phyloP scores from a whole-genome alignment of 1,284 basidiomycete genomes.

The Tylopilus orsonianus region DNA sequence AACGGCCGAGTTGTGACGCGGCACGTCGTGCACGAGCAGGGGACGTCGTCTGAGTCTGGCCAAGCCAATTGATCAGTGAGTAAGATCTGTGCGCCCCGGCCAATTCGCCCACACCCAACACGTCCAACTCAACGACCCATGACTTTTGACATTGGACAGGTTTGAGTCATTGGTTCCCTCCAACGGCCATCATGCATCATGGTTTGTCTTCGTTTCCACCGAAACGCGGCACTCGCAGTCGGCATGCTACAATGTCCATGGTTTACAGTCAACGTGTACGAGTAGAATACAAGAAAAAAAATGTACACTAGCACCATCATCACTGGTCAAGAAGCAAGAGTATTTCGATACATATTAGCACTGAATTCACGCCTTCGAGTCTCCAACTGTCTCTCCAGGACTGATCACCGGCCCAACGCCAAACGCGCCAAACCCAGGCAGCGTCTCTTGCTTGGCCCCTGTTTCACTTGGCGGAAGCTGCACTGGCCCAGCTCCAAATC shows the following conservation, averaged over 20 bases:
- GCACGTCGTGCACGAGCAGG: slow-evolving; percentile 10
- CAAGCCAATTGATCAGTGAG: slow-evolving; percentile 21
- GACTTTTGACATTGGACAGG: slow-evolving; percentile 1
- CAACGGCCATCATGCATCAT: not conserved
- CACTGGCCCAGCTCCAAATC: slow-evolving; percentile 18
- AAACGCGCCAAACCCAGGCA: slow-evolving; percentile 28
- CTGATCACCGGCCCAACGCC: slow-evolving; percentile 26
- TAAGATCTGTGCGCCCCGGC: no score
- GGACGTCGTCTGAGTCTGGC: slow-evolving; percentile 8
- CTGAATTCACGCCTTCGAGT: slow-evolving; percentile 10
- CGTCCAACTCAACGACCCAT: no score
- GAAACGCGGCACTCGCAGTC: slow-evolving; percentile 2
- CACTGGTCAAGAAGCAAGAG: not conserved
- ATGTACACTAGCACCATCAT: not conserved
- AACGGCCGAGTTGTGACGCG: slow-evolving; percentile 27
- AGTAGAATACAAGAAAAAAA: slow-evolving; percentile 5
- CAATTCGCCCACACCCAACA: no score
- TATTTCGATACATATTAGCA: not conserved
- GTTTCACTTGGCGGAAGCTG: slow-evolving; percentile 20
- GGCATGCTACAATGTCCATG: no score
- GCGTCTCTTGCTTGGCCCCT: slow-evolving; percentile 16
- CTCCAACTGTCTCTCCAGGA: slow-evolving; percentile 30
- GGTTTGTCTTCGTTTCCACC: not conserved
- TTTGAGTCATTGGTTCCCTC: slow-evolving; percentile 20
- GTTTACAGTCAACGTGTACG: slow-evolving; percentile 9